Conservation (phyloP, 495 filamentous ascomycete genomes). For the Aspergillus funiculosus region DNA sequence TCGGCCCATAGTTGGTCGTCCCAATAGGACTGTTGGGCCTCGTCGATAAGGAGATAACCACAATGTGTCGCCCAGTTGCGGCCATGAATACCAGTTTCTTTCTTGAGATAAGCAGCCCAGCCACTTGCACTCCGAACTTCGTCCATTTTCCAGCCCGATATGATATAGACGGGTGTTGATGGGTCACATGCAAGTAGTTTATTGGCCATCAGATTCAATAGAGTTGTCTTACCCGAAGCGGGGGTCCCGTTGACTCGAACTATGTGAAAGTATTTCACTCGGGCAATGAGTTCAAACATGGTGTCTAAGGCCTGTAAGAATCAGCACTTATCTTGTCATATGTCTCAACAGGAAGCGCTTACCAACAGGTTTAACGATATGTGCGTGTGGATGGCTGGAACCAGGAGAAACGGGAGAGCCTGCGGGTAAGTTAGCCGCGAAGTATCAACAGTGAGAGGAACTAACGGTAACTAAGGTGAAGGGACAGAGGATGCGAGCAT, state of each 20-base stretch:
- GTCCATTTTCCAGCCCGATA: constrained; percentile 7
- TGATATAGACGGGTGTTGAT: constrained; percentile 8
- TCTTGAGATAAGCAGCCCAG: constrained; percentile 9
- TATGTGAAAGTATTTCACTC: constrained; percentile 7
- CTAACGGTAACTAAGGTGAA: constrained; percentile 9
- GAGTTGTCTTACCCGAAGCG: constrained; percentile 14
- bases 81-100: constrained; percentile 12
- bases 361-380: constrained; percentile 3
- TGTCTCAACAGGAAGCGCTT: constrained; percentile 3
- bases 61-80: constrained; percentile 9
- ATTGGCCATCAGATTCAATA: constrained; percentile 14
- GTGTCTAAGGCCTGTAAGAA: constrained; percentile 3
- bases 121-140: constrained; percentile 5
- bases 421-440: constrained; percentile 1
- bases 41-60: constrained; percentile 14
- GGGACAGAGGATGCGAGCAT: constrained; percentile 10
- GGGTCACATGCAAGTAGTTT: constrained; percentile 8
- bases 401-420: background rate
- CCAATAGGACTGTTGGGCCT: constrained; percentile 16
- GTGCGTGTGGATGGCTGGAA: constrained; percentile 1
- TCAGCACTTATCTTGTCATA: constrained; percentile 5
- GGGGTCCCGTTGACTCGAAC: constrained; percentile 17
- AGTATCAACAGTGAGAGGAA: constrained; percentile 7
- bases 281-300: constrained; percentile 10
- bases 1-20: constrained; percentile 13